Conservation (phyloP, 306 rosid species). For the Echinosophora koreensis region DNA sequence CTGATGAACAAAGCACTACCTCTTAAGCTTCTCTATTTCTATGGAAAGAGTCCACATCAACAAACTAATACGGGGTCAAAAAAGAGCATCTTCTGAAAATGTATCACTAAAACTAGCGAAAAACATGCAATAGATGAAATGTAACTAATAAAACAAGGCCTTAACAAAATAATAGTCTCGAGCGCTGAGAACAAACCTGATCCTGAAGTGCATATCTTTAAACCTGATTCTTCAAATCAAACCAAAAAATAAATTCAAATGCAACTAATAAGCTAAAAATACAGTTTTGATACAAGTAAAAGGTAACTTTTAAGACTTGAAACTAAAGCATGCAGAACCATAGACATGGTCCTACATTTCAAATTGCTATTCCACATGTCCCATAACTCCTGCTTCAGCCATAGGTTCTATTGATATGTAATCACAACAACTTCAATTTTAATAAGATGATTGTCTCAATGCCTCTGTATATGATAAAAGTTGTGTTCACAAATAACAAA, state of each 20-base stretch:
- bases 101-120: conserved; percentile 5
- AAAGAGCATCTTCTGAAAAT: conserved; percentile 8
- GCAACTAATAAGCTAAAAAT: too few species aligned
- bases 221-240: not conserved
- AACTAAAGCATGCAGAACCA: too few species aligned
- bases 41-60: not conserved
- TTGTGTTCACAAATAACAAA: conserved; percentile 39
- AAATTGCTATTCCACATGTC: conserved; percentile 13
- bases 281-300: too few species aligned
- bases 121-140: not conserved
- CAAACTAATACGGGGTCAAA: not conserved
- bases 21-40: not conserved
- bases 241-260: not conserved
- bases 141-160: conserved; percentile 1
- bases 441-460: not conserved
- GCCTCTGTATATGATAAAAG: conserved; percentile 44
- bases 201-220: conserved; percentile 18
- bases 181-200: not conserved
- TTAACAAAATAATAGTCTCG: not conserved
- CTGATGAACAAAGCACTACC: not conserved
- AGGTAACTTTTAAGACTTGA: too few species aligned
- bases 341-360: too few species aligned
- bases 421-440: conserved; percentile 28
- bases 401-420: conserved; percentile 34
- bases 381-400: conserved; percentile 24